Conservation (phyloP, 805 yeast species). For the Candida piceae region DNA sequence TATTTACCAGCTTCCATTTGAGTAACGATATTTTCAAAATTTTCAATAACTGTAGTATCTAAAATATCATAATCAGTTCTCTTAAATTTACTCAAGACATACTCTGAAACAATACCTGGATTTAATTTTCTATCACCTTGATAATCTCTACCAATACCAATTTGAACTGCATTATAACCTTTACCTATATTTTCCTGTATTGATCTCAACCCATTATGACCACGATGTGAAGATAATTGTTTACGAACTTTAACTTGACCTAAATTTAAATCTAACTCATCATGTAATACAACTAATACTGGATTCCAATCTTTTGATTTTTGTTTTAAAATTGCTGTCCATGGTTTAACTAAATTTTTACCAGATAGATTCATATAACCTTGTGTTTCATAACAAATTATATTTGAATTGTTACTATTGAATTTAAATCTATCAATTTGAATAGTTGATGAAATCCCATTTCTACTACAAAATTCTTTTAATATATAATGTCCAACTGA, state of each 20-base stretch:
- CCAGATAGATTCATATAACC: constrained; percentile 74
- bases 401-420: constrained; percentile 19
- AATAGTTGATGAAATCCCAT: constrained; percentile 15
- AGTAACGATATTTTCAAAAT: constrained; percentile 34
- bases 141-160: constrained; percentile 74
- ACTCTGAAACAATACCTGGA: constrained; percentile 43
- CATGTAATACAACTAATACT: constrained; percentile 62
- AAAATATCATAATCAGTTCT: constrained; percentile 39
- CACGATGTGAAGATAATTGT: constrained; percentile 61
- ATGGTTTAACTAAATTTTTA: constrained; percentile 42
- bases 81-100: constrained; percentile 56
- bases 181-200: constrained; percentile 44
- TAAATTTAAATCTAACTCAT: constrained; percentile 62
- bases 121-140: constrained; percentile 31
- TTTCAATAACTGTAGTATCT: constrained; percentile 35
- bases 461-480: constrained; percentile 24
- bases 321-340: constrained; percentile 34
- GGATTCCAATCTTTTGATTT: constrained; percentile 28
- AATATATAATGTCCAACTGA: constrained; percentile 67
- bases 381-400: constrained; percentile 46
- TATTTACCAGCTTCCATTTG: constrained; percentile 28
- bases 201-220: constrained; percentile 79
- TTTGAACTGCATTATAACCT: constrained; percentile 57
- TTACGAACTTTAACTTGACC: constrained; percentile 64
- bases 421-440: constrained; percentile 21